Base-by-base conservation (phyloP, 2,329 filamentous ascomycete species). In the Sclerotiophoma versabilis region DNA sequence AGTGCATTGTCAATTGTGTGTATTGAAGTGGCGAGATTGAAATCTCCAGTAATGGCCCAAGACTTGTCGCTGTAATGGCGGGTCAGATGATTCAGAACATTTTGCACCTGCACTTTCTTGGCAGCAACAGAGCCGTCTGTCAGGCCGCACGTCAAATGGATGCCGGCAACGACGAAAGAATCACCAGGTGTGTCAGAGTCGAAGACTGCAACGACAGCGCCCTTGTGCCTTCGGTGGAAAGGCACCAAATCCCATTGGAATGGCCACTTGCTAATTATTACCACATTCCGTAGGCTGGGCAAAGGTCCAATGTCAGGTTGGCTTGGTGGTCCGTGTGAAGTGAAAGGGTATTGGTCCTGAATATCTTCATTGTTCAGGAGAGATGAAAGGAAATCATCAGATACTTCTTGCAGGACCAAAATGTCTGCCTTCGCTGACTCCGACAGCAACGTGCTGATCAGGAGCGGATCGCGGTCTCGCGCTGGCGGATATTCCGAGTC, bases 71-170 rank as follows among this genome's bases (percentile, higher is more conserved):
- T 58, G 39, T 84, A 81, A 0, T 71, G 61, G 1, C 57, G 60
- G 0, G 70, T 66, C 14, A 89, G 60, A 64, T 86, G 72, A 7
- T 68, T 68, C 2, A 83, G 64, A 1, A 89, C 65, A 17, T 71
- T 77, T 38, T 81, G 77, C 12, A 88, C 66, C 60, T 89, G 86
- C 0, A 75, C 71, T 58, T 80, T 82, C 68, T 87, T 89, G 0
- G 80, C 76, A 2, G 78, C 75, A 4, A 89, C 79, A 2, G 84
- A 80, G 5, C 80, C 80, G 47, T 89, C 83, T 1, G 81, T 84
- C 5, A 89, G 73, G 7, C 86, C 86, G 50, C 82, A 81, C 2
- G 82, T 87, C 1, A 90, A 76, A 65, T 90, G 87, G 7, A 87
- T 79, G 8, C 81, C 81, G 6, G 83, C 81, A 10, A 90, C 65